Conservation (phyloP, 208 protist genomes). For the Leishmania tropica region DNA sequence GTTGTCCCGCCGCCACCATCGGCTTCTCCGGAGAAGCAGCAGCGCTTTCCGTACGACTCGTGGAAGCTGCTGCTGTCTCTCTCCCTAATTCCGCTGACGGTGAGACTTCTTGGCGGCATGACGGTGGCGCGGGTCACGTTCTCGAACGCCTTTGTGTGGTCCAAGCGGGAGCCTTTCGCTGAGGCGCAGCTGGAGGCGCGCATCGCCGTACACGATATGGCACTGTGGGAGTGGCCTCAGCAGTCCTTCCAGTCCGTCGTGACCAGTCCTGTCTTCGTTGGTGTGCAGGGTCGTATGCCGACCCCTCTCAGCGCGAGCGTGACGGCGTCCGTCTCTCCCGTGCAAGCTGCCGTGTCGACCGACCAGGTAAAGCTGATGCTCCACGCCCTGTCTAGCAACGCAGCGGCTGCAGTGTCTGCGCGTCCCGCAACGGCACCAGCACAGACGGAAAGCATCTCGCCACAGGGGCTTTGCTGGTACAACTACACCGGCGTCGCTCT, state of each 20-base stretch:
- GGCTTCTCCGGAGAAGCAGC: neutral
- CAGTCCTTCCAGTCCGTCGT: slow-evolving; percentile 39
- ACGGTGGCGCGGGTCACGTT: slow-evolving; percentile 47
- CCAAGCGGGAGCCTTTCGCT: slow-evolving; percentile 32
- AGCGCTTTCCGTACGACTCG: slow-evolving; percentile 34
- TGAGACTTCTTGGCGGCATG: slow-evolving; percentile 41
- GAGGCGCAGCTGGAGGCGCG: slow-evolving; percentile 47
- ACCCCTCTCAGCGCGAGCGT: slow-evolving; percentile 22
- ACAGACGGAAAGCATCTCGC: neutral
- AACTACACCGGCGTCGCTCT: slow-evolving; percentile 17
- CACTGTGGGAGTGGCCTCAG: slow-evolving; percentile 50
- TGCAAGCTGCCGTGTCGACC: slow-evolving; percentile 31
- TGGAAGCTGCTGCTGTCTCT: slow-evolving; percentile 58
- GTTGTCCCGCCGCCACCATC: slow-evolving; percentile 15
- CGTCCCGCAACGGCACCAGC: neutral
- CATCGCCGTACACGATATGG: slow-evolving; percentile 54
- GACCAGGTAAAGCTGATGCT: slow-evolving; percentile 25
- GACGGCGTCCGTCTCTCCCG: slow-evolving; percentile 37
- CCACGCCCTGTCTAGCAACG: slow-evolving; percentile 4
- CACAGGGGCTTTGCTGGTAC: neutral
- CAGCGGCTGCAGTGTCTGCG: neutral
- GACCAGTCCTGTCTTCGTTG: slow-evolving; percentile 37
- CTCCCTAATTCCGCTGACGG: slow-evolving; percentile 51
- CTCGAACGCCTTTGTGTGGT: slow-evolving; percentile 55
- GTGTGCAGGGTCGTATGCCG: slow-evolving; percentile 32